These are phyloP conservation scores for Paraphysoderma sedebokerense DNA, from an alignment of 371 early-diverging fungal species.

Conservation along the genomic window DNA sequence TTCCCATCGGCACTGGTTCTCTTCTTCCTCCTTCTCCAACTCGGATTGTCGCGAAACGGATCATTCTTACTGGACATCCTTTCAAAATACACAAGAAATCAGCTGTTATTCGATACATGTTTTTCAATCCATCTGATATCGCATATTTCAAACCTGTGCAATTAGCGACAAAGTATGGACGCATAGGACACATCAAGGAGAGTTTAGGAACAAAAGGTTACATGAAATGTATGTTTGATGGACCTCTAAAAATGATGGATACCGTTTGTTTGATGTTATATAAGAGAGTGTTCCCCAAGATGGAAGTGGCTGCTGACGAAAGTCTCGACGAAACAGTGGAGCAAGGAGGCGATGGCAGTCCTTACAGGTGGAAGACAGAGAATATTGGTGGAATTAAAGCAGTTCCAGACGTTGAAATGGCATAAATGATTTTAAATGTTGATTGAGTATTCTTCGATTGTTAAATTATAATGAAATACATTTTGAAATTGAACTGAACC, in stretches of 20 bases:
- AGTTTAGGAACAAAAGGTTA: constrained; percentile 93
- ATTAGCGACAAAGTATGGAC: constrained; percentile 72
- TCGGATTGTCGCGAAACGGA: constrained; percentile 84
- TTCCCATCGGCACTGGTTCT: constrained; percentile 59
- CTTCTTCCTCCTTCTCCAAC: constrained; percentile 56
- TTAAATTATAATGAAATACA: too few species aligned
- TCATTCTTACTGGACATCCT: constrained; percentile 85
- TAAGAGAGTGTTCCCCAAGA: constrained; percentile 86
- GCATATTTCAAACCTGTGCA: constrained; percentile 88
- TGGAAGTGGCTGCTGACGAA: too few species aligned
- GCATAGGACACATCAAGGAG: constrained; percentile 79
- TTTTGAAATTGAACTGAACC: too few species aligned
- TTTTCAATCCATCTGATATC: constrained; percentile 67
- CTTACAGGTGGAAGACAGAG: too few species aligned
- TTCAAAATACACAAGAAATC: constrained; percentile 80
- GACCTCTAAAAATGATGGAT: constrained; percentile 77
- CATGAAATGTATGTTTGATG: constrained; percentile 89
- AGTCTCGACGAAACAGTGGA: too few species aligned
- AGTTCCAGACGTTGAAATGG: too few species aligned
- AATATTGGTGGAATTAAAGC: too few species aligned
- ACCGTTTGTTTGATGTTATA: constrained; percentile 86
- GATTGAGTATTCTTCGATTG: too few species aligned
- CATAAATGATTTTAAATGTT: too few species aligned
- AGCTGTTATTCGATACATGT: constrained; percentile 92
- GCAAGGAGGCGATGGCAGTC: too few species aligned